Base-by-base conservation (phyloP, 1,284 basidiomycete genomes). In the Pisolithus thermaeus region DNA sequence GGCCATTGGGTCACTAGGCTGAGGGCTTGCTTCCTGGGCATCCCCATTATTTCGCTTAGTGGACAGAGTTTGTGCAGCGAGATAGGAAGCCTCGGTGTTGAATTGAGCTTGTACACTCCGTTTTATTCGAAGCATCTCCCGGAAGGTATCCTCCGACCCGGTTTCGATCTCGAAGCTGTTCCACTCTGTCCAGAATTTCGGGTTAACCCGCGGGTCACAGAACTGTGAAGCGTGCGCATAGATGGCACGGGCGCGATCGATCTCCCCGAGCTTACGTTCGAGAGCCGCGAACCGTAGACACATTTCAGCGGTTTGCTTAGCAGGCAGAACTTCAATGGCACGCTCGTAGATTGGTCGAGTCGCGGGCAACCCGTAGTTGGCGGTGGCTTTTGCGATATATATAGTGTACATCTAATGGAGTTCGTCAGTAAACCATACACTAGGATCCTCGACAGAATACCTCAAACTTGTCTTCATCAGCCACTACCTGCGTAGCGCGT, bases 161-260 rank as follows among this genome's bases (percentile, higher is more conserved):
- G 92, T 94, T 70, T 97, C 94, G 69, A 98, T 92, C 73, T 99
- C 96, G 73, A 99, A 99, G 48, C 77, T 77, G 70, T 98, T 96
- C 96, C 96, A 99, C 68, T 95, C 92, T 46, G 80, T 73, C 96
- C 97, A 99, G 77, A 98, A 99, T 56, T 87, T 86, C 47, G 90
- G 82, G 62, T 90, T 80, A 56, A 89, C 81, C 32, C 96, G 82
- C 18, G 96, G 95, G 67, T 99, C 97, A 71, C 95, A 99, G 79
- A 99, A 98, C 66, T 99, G 97, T 28, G 90, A 92, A 0, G 95
- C 95, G 66, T 99, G 95, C 0, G 92, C 95, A 63, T 97, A 99
- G 61, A 99, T 90, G 0, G 94, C 89, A 49, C 97, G 83, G 7
- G 96, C 97, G 37, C 97, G 83, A 72, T 99, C 97, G 67, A 99